Base-by-base conservation (phyloP, 495 filamentous ascomycete species). In the Acidiella bohemica region DNA sequence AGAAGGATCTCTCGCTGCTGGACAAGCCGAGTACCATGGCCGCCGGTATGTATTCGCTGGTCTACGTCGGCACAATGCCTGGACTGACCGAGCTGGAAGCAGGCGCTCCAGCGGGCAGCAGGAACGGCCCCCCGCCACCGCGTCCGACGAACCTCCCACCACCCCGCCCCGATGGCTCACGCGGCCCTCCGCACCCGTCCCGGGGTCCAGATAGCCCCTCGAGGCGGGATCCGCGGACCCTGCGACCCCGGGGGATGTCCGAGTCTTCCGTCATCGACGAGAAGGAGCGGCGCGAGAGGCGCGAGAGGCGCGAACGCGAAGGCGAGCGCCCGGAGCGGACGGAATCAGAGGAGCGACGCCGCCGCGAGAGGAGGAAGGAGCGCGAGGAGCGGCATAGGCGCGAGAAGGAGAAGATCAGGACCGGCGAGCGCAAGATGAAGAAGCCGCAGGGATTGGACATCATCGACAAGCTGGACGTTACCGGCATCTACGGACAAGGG, bases 391-490 rank as follows among this genome's bases (percentile, higher is more conserved):
- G 75, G 59, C 41, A 47, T 22, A 39, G 21, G 23, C 31, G 39
- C 9, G 59, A 73, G 32, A 71, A 67, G 40, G 75, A 85, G 42
- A 66, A 68, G 45, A 72, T 65, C 56, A 56, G 68, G 39, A 54
- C 63, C 22, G 67, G 68, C 26, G 58, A 57, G 39, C 62, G 59
- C 42, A n/a, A 3, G 20, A 20, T 47, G 32, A 73, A 66, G 57
- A 67, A 61, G 53, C 63, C 61, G 40, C 71, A 76, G 38, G 75
- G 76, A 44, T 60, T 96, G 41, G 92, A 99, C 59, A 72, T 96
- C 36, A 99, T 99, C 51, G 92, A 99, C 60, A 88, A 93, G 55
- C 67, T 99, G 33, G 92, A 99, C 67, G 90, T 88, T 31, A 94
- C 88, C 9, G 87, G 88, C 51, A 92, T 99, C 53, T 95, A 93